phyloP scores from a whole-genome alignment of 495 filamentous ascomycete genomes.

The Podospora anserina region DNA sequence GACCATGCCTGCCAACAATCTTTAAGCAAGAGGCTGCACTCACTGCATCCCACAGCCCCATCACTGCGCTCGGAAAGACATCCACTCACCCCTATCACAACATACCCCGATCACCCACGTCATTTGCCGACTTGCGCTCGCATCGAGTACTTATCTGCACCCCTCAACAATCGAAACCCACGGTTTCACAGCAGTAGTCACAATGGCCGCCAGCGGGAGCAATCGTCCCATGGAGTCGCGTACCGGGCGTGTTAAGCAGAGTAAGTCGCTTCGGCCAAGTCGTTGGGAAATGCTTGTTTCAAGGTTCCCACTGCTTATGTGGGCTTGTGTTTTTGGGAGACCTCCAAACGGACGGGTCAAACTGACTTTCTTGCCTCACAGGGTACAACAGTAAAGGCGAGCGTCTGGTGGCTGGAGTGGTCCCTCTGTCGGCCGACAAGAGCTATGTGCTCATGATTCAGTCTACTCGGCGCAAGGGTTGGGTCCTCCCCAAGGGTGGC shows the following conservation, averaged over 20 bases:
- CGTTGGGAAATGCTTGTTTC: neutral
- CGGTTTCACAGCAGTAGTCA: neutral
- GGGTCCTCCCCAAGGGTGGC: slow-evolving; percentile 96
- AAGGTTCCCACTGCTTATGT: neutral
- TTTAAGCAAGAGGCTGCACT: slow-evolving; percentile 12
- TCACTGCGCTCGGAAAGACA: neutral
- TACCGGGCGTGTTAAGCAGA: slow-evolving; percentile 70
- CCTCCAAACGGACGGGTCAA: slow-evolving; percentile 12
- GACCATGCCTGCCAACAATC: slow-evolving; percentile 14
- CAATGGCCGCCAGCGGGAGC: slow-evolving; percentile 51
- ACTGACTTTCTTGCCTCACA: slow-evolving; percentile 47
- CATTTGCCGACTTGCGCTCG: neutral
- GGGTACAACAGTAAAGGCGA: slow-evolving; percentile 91
- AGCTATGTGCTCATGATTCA: slow-evolving; percentile 87
- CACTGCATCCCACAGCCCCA: slow-evolving; percentile 11
- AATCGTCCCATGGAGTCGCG: slow-evolving; percentile 74
- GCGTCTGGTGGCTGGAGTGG: slow-evolving; percentile 90
- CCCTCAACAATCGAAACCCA: neutral
- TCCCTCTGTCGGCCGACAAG: slow-evolving; percentile 63
- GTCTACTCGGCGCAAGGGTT: slow-evolving; percentile 78
- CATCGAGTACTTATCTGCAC: neutral
- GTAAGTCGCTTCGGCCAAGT: slow-evolving; percentile 54
- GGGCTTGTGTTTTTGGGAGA: neutral
- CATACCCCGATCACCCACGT: slow-evolving; percentile 1
- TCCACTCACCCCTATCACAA: neutral